These are phyloP conservation scores for Metschnikowia picachoensis DNA, from an alignment of 805 yeast genomes.

Conservation along the genomic window DNA sequence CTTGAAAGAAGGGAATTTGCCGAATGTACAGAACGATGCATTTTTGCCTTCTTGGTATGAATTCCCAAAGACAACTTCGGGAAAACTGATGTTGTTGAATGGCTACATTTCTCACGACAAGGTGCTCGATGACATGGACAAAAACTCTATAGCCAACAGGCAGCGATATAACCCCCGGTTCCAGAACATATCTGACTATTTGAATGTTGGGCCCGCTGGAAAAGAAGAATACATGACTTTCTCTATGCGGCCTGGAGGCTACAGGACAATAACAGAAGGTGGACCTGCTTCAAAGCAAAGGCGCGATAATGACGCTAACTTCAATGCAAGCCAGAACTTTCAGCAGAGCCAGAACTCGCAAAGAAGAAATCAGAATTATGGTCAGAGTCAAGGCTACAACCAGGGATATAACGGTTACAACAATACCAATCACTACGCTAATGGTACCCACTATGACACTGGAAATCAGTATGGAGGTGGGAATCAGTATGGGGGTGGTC, in stretches of 20 bases:
- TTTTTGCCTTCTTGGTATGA: conserved; percentile 48
- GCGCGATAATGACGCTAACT: neutral
- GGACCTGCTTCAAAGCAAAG: conserved; percentile 6
- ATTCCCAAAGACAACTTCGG: conserved; percentile 55
- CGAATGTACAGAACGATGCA: conserved; percentile 37
- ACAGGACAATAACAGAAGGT: conserved; percentile 24
- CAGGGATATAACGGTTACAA: conserved; percentile 16
- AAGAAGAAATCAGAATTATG: conserved; percentile 2
- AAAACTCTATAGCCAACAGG: conserved; percentile 54
- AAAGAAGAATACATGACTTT: conserved; percentile 28
- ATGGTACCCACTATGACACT: neutral
- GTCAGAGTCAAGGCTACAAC: conserved; percentile 8
- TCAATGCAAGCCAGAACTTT: conserved; percentile 1
- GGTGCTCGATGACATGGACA: conserved; percentile 66
- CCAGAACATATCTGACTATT: conserved; percentile 25
- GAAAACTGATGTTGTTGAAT: conserved; percentile 80
- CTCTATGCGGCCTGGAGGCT: conserved; percentile 38
- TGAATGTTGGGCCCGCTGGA: conserved; percentile 41
- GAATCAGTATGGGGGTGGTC: neutral
- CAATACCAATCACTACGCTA: neutral
- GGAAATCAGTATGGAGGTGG: neutral
- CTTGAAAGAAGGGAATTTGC: conserved; percentile 44
- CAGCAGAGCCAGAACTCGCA: conserved; percentile 7
- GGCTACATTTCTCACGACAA: conserved; percentile 66
- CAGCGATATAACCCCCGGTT: conserved; percentile 16